Percentiles rank a stretch among this genome's conserved stretches.
Conservation (phyloP, 768 basidiomycete species). For the Amanita brunnescens region DNA sequence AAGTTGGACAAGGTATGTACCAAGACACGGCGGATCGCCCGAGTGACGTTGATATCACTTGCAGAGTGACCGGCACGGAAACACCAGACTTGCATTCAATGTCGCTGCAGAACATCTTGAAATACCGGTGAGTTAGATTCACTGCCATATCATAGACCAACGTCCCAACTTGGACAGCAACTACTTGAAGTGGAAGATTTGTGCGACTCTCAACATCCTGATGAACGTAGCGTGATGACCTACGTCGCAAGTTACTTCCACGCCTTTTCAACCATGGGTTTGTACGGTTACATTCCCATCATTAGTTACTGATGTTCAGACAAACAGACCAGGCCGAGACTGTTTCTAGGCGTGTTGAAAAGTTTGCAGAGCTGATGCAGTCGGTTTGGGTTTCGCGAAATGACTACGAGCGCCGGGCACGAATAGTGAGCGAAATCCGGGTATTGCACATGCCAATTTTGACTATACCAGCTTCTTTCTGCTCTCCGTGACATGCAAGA, state of each 20-base stretch:
- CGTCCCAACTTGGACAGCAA: conserved; percentile 44
- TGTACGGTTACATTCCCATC: conserved; percentile 14
- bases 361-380: conserved; percentile 94
- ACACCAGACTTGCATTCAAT: conserved; percentile 81
- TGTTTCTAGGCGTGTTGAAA: conserved; percentile 86
- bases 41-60: conserved; percentile 8
- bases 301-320: neutral
- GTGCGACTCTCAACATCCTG: conserved; percentile 79
- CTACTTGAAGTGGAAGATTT: conserved; percentile 94
- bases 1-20: conserved; percentile 67
- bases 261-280: conserved; percentile 95
- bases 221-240: conserved; percentile 97
- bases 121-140: conserved; percentile 65
- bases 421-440: conserved; percentile 37
- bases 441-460: conserved; percentile 7
- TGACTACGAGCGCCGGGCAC: conserved; percentile 87
- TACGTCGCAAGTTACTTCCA: conserved; percentile 98
- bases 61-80: conserved; percentile 69
- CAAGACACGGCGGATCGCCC: neutral
- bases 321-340: conserved; percentile 86
- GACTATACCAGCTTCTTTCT: conserved; percentile 43
- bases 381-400: conserved; percentile 82
- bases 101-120: conserved; percentile 83
- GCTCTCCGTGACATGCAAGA: conserved; percentile 60
- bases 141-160: neutral